These are phyloP conservation scores for Pleurotus djamor DNA, from an alignment of 768 basidiomycete species.

Conservation along the genomic window DNA sequence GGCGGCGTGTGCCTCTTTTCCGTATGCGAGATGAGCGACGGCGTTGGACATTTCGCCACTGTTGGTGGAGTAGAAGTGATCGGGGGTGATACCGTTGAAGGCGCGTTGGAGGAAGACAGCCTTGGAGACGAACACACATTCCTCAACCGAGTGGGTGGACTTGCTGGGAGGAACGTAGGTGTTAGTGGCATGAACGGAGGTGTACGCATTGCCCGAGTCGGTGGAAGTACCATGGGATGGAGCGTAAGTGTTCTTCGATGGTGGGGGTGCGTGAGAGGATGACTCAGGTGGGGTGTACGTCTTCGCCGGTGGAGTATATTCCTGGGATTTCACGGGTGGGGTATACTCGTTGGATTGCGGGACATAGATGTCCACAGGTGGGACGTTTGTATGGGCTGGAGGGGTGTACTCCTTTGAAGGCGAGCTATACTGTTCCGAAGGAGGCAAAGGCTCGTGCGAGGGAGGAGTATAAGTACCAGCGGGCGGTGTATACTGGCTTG, in stretches of 20 bases:
- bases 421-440: neutral
- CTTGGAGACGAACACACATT: neutral
- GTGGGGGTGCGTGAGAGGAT: neutral
- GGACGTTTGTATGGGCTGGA: neutral
- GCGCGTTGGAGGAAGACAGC: neutral
- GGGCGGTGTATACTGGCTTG: neutral
- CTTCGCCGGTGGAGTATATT: neutral
- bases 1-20: neutral
- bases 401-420: neutral
- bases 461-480: neutral
- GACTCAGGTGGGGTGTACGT: neutral
- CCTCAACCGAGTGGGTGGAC: neutral
- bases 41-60: neutral
- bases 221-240: neutral
- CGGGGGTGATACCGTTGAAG: neutral
- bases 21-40: neutral
- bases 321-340: neutral
- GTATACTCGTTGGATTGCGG: neutral
- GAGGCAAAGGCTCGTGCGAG: neutral
- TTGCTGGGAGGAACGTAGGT: neutral
- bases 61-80: conserved; percentile 5
- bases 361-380: neutral
- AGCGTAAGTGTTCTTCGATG: neutral
- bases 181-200: neutral
- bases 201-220: neutral